These are phyloP conservation scores for Hanseniaspora nectarophila DNA, from an alignment of 805 yeast species.

Conservation along the genomic window DNA sequence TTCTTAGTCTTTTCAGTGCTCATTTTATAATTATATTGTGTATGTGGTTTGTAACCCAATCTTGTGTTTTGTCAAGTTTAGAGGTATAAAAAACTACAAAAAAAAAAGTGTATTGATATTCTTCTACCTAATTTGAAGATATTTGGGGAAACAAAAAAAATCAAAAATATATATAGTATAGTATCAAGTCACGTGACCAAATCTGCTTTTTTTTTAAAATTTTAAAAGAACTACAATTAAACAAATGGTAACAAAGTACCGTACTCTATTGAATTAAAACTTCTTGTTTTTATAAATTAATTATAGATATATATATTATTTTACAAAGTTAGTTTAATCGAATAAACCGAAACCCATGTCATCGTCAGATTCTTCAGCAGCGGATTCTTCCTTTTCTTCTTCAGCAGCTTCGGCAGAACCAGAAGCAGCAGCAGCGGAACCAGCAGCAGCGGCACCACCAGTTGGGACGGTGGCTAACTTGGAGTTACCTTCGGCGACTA, in stretches of 20 bases:
- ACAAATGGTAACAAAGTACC: too few species aligned
- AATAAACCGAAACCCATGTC: constrained; percentile 76
- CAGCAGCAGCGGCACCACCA: constrained; percentile 66
- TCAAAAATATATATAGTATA: too few species aligned
- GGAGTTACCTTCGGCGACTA: constrained; percentile 68
- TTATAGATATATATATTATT: background rate
- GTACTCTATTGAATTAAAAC: too few species aligned
- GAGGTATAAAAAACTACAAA: too few species aligned
- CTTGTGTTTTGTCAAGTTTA: too few species aligned
- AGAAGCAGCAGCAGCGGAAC: constrained; percentile 44
- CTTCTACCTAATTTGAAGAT: too few species aligned
- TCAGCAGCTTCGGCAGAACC: constrained; percentile 45
- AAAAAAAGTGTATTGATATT: too few species aligned
- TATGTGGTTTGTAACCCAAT: background rate
- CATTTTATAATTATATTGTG: background rate
- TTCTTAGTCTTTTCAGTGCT: background rate
- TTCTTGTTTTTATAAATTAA: background rate
- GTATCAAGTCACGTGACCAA: too few species aligned
- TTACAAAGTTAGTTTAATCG: constrained; percentile 34
- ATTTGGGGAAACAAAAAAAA: too few species aligned
- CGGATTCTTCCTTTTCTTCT: constrained; percentile 45
- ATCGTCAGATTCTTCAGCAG: constrained; percentile 41
- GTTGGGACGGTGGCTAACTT: constrained; percentile 72
- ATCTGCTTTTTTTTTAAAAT: too few species aligned
- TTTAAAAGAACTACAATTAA: too few species aligned